phyloP scores from a whole-genome alignment of 345 rosid genomes.

The Limnanthes douglasii region DNA sequence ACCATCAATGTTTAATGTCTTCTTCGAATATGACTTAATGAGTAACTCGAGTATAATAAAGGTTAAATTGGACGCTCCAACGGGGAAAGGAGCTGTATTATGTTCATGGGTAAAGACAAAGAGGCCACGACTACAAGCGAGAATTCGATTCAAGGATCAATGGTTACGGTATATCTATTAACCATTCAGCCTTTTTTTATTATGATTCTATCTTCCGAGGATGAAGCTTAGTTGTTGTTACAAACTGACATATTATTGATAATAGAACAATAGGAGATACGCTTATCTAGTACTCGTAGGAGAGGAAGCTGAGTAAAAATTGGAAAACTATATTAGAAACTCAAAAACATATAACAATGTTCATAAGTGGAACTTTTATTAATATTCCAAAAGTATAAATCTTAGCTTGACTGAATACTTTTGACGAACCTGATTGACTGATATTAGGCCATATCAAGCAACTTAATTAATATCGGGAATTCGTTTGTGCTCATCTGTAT shows the following conservation, averaged over 20 bases:
- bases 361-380: too few relatives aligned
- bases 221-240: not conserved
- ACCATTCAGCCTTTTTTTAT: not conserved
- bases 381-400: too few relatives aligned
- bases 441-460: not conserved
- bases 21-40: conserved; percentile 1
- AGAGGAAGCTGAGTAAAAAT: too few relatives aligned
- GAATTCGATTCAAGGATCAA: conserved; percentile 16
- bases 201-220: not conserved
- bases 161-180: conserved; percentile 35
- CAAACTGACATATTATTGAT: not conserved
- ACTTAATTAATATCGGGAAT: too few relatives aligned
- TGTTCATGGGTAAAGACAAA: conserved; percentile 24
- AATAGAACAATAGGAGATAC: too few relatives aligned
- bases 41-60: not conserved
- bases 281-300: too few relatives aligned
- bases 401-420: too few relatives aligned
- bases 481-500: too few relatives aligned
- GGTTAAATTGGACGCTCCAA: conserved; percentile 3
- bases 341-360: too few relatives aligned
- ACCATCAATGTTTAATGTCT: too few relatives aligned
- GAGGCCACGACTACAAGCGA: conserved; percentile 19
- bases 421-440: not conserved
- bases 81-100: not conserved
- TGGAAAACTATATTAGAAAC: too few relatives aligned